Evolutionary conservation across 2,329 filamentous ascomycete genomes (phyloP), one percentile per base, ranked within the genome.

Genomic region (Claviceps humidiphila): DNA sequence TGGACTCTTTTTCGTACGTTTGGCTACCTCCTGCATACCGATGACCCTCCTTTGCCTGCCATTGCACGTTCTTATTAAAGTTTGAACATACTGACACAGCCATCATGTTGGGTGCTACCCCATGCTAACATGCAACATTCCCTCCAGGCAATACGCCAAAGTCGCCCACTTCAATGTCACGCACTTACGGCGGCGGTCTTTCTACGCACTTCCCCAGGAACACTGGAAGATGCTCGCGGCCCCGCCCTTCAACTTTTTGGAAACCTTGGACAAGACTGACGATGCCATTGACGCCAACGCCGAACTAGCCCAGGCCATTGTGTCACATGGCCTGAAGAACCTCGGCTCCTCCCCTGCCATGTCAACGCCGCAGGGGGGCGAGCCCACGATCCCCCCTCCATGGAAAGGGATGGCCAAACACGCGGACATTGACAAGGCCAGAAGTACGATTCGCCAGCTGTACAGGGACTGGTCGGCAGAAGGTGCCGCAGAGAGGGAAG

Each of bases 391-490:
- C 59, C 78, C 80, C 30, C 70, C 74, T 13, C 75, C 82, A 45
- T 90, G 89, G 84, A 75, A 80, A 20, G 82, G 80, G 4, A 74
- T 80, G 37, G 85, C 89, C 14, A 90, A 83, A 44, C 70, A 81
- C 26, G 73, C 74, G 22, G 91, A 97, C 62, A 73, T 94, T 51
- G 89, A 95, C 64, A 98, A 97, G 68, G 90, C 91, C 2, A 80
- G 89, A 56, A 95, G 89, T 61, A 97, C 90, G 1, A 76, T 98
- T 50, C 82, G 91, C 11, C 93, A 98, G 63, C 87, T 97, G 65
- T 97, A 90, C 67, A 83, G 93, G 16, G 93, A 98, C 66, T 98
- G 94, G 93, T 89, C 87, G 24, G 77, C 74, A 1, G 89, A 87
- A 61, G 93, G 91, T 0, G 73, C 71, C 2, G 64, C 67, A 0